phyloP scores from a whole-genome alignment of 257 asterid species.

The Solanum pennellii region DNA sequence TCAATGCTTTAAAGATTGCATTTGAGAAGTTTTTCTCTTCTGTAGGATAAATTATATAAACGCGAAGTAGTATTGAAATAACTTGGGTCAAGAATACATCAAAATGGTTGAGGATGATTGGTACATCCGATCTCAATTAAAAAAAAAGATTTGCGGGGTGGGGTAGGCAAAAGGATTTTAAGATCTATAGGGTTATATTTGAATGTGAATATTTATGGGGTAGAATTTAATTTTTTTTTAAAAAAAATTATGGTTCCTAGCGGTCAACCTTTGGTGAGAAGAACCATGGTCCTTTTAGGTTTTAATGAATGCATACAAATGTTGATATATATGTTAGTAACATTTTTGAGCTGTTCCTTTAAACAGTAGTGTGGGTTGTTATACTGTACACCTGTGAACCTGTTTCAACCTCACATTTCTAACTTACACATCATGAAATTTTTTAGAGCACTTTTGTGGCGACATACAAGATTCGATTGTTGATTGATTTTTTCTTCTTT shows the following conservation, averaged over 20 bases:
- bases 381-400: background rate
- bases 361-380: background rate
- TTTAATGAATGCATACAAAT: background rate
- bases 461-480: background rate
- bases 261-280: background rate
- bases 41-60: too few species aligned
- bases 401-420: background rate
- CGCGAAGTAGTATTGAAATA: too few species aligned
- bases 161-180: background rate
- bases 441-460: background rate
- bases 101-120: background rate
- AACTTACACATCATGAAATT: background rate
- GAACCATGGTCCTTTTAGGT: background rate
- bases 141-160: background rate
- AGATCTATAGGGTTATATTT: background rate
- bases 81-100: background rate
- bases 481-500: slow-evolving; percentile 35
- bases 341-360: background rate
- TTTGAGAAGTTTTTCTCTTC: too few species aligned
- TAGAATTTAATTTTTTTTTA: background rate
- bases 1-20: too few species aligned
- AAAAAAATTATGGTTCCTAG: background rate
- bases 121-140: too few species aligned
- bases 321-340: background rate
- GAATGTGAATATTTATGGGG: background rate